phyloP scores from a whole-genome alignment of 2,329 filamentous ascomycete genomes.

The Alternaria arborescens region DNA sequence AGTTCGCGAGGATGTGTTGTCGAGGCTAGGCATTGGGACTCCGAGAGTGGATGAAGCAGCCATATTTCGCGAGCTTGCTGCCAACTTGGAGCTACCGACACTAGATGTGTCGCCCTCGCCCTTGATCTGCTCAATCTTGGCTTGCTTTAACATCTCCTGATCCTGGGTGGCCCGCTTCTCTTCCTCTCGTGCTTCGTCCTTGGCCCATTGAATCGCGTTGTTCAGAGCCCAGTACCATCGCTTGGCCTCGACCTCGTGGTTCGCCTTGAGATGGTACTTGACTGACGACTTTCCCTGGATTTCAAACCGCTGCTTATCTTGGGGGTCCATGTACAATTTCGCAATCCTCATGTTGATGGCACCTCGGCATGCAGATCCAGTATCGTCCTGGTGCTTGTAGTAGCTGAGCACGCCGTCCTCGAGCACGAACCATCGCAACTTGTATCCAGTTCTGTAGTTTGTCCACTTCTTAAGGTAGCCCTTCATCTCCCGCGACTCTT shows the following conservation, averaged over 20 bases:
- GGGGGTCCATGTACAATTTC: constrained; percentile 90
- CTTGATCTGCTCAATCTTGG: constrained; percentile 75
- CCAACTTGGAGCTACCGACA: constrained; percentile 45
- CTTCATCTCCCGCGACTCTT: constrained; percentile 96
- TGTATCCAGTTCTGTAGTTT: constrained; percentile 97
- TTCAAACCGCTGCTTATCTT: constrained; percentile 97
- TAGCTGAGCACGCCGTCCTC: constrained; percentile 98
- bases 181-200: constrained; percentile 94
- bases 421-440: constrained; percentile 95
- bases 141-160: constrained; percentile 76
- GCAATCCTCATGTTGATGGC: constrained; percentile 99
- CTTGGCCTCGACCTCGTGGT: constrained; percentile 97
- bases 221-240: constrained; percentile 99
- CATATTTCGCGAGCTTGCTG: constrained; percentile 37
- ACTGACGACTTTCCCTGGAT: constrained; percentile 98
- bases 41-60: constrained; percentile 57
- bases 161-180: constrained; percentile 77
- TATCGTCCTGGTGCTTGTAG: constrained; percentile 99
- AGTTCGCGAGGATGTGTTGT: constrained; percentile 43
- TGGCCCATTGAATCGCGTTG: constrained; percentile 98
- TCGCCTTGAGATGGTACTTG: constrained; percentile 97
- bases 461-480: constrained; percentile 99
- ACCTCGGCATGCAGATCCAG: constrained; percentile 92
- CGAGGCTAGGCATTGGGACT: constrained; percentile 56
- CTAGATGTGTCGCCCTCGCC: constrained; percentile 54